These are phyloP conservation scores for Penicillium digitatum DNA, from an alignment of 2,329 filamentous ascomycete species.

Conservation along the genomic window DNA sequence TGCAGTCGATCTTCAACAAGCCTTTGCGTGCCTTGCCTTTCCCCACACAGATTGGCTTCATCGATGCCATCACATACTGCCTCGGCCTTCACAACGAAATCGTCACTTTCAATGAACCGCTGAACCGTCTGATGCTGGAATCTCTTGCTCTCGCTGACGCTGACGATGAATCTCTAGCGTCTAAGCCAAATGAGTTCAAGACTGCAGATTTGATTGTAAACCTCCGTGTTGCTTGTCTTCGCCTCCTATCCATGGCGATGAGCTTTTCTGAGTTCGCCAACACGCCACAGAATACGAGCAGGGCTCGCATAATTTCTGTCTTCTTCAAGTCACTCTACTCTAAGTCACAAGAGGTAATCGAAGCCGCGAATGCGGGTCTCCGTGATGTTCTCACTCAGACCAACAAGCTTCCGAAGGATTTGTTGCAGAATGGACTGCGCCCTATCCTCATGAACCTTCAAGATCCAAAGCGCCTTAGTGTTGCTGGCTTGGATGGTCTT, in stretches of 20 bases:
- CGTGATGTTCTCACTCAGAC: conserved; percentile 83
- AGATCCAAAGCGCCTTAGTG: conserved; percentile 83
- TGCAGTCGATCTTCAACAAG: conserved; percentile 93
- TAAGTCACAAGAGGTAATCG: conserved; percentile 85
- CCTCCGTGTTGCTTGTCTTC: conserved; percentile 87
- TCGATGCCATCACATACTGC: conserved; percentile 95
- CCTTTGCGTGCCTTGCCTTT: conserved; percentile 90
- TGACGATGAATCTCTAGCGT: conserved; percentile 83
- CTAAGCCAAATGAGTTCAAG: conserved; percentile 89
- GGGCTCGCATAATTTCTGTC: conserved; percentile 74
- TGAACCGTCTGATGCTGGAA: conserved; percentile 88
- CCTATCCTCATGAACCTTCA: conserved; percentile 96
- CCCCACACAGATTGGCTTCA: conserved; percentile 92
- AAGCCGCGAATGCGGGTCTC: conserved; percentile 85
- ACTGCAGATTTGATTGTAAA: conserved; percentile 94
- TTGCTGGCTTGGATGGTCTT: conserved; percentile 85
- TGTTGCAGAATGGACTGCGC: conserved; percentile 87
- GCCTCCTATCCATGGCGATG: conserved; percentile 88
- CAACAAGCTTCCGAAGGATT: conserved; percentile 88
- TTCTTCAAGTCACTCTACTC: conserved; percentile 98
- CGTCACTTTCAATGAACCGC: conserved; percentile 83
- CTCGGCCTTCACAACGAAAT: conserved; percentile 85
- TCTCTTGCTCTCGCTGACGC: conserved; percentile 91
- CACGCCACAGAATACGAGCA: conserved; percentile 61
- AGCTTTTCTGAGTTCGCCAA: conserved; percentile 86